Conservation (phyloP, 2,329 filamentous ascomycete genomes). For the Aureobasidium sp. region DNA sequence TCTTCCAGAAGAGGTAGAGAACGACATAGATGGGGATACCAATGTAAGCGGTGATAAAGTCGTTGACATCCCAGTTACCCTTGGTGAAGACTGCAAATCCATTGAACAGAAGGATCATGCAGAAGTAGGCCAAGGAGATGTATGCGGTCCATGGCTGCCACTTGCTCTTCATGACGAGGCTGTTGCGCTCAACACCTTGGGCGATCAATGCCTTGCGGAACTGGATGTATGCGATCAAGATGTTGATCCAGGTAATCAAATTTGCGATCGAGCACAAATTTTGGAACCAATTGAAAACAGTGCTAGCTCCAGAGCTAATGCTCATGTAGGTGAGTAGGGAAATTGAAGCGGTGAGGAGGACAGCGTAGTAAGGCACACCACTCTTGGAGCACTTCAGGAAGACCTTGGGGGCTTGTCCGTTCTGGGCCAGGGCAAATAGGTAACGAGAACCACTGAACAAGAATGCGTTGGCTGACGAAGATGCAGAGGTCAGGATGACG, state of each 20-base stretch:
- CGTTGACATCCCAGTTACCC: conserved; percentile 36
- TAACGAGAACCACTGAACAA: conserved; percentile 50
- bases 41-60: conserved; percentile 42
- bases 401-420: conserved; percentile 47
- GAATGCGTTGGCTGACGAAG: conserved; percentile 62
- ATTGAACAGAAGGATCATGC: conserved; percentile 60
- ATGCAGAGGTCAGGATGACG: conserved; percentile 65
- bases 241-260: conserved; percentile 28
- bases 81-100: conserved; percentile 53
- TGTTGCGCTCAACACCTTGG: conserved; percentile 25
- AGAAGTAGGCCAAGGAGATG: conserved; percentile 51
- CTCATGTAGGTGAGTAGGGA: conserved; percentile 52
- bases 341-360: conserved; percentile 41
- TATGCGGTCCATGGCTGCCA: conserved; percentile 52
- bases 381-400: conserved; percentile 39
- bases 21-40: conserved; percentile 31
- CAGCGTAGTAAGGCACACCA: conserved; percentile 37
- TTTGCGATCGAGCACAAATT: conserved; percentile 31
- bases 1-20: conserved; percentile 57
- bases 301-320: conserved; percentile 23
- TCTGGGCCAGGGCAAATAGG: conserved; percentile 44
- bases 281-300: conserved; percentile 31
- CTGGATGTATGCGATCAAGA: conserved; percentile 25
- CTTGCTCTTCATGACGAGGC: conserved; percentile 44
- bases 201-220: conserved; percentile 26